A percentile compares a stretch with the other conserved stretches of the same genome.
Conservation (phyloP, 2,329 filamentous ascomycete species). For the Claviceps purpurea region DNA sequence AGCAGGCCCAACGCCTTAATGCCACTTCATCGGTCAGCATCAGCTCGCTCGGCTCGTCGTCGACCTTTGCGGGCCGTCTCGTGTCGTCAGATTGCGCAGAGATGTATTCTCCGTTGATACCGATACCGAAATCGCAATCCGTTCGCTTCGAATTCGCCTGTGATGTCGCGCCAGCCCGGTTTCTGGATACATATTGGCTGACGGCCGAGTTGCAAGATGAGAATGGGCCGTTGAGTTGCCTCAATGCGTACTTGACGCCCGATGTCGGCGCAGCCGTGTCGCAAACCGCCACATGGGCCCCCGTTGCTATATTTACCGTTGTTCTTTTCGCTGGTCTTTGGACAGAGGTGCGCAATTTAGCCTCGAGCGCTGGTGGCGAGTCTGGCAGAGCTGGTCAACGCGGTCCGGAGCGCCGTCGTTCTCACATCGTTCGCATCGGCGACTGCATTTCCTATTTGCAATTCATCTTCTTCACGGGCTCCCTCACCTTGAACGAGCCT, state of each 20-base stretch:
- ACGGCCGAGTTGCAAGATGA: background rate
- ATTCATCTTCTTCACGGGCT: conserved; percentile 57
- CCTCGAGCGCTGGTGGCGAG: background rate
- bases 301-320: background rate
- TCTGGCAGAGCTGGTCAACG: background rate
- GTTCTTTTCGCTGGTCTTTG: background rate
- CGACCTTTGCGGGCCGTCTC: background rate
- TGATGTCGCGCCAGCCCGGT: background rate
- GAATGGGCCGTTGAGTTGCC: background rate
- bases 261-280: background rate
- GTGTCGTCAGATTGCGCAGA: background rate
- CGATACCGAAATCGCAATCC: no score
- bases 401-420: background rate
- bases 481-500: conserved; percentile 57
- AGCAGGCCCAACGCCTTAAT: background rate
- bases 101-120: background rate
- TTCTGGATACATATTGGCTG: conserved; percentile 1
- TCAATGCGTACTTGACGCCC: conserved; percentile 1
- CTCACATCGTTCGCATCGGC: conserved; percentile 9
- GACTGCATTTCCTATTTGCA: conserved; percentile 65
- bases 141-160: background rate
- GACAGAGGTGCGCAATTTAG: background rate
- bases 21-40: background rate
- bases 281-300: background rate
- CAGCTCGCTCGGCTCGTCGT: background rate